phyloP scores from a whole-genome alignment of 2,329 filamentous ascomycete species.

The Berkeleyomyces rouxiae region DNA sequence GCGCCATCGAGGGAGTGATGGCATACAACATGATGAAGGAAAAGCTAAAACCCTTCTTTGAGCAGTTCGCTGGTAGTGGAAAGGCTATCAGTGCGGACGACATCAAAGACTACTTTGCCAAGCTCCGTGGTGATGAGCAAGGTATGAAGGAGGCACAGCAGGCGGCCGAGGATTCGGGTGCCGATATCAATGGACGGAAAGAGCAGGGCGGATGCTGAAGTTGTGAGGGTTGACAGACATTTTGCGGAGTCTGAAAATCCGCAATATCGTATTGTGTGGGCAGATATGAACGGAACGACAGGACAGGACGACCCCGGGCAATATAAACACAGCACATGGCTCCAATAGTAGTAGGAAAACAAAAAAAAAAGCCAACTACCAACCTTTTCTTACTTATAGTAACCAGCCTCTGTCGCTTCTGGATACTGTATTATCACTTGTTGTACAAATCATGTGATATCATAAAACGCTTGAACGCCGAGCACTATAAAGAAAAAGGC shows the following conservation, averaged over 20 bases:
- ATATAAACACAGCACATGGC: not conserved
- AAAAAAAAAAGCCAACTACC: not conserved
- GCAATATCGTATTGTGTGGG: not conserved
- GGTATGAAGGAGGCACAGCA: slow-evolving; percentile 48
- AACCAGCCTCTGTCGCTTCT: not conserved
- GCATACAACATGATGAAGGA: slow-evolving; percentile 94
- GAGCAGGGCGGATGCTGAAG: slow-evolving; percentile 38
- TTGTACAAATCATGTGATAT: not conserved
- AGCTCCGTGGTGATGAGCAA: slow-evolving; percentile 72
- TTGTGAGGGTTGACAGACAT: not conserved
- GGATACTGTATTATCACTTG: not conserved
- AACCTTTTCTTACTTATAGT: not conserved
- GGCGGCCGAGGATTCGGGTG: slow-evolving; percentile 25
- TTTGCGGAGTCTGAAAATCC: not conserved
- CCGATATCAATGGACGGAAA: slow-evolving; percentile 19
- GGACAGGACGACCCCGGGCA: not conserved
- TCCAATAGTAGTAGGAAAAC: not conserved
- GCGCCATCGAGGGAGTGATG: slow-evolving; percentile 93
- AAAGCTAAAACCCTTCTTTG: slow-evolving; percentile 85
- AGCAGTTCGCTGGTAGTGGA: slow-evolving; percentile 85
- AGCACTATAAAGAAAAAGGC: not conserved
- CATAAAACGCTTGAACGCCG: slow-evolving; percentile 1
- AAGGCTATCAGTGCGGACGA: slow-evolving; percentile 81
- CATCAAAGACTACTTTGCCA: slow-evolving; percentile 92
- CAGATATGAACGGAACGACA: not conserved